A percentile compares a stretch with the other conserved stretches of the same genome.
These are phyloP conservation scores for Aureobasidium mangrovei DNA, from an alignment of 2,329 filamentous ascomycete genomes.

Conservation along the genomic window DNA sequence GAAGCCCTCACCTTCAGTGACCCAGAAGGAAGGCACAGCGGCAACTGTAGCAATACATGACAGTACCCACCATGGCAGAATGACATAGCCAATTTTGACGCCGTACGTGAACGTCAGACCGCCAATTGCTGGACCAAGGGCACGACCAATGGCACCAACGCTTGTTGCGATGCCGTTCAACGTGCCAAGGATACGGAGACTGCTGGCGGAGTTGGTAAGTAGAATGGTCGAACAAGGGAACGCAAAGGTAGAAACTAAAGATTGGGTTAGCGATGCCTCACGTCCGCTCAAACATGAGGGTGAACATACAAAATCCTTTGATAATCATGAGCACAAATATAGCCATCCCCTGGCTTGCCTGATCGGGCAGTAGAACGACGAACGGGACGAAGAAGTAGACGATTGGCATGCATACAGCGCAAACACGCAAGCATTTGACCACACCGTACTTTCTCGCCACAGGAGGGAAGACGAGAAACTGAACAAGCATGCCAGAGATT, in stretches of 20 bases:
- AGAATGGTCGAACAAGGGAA: constrained; percentile 88
- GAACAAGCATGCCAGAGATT: constrained; percentile 66
- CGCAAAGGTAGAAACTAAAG: constrained; percentile 58
- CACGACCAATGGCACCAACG: constrained; percentile 70
- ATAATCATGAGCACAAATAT: constrained; percentile 60
- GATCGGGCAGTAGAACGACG: constrained; percentile 52
- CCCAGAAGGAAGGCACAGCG: constrained; percentile 62
- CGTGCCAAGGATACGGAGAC: constrained; percentile 70
- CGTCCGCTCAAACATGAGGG: background rate
- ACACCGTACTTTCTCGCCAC: constrained; percentile 66
- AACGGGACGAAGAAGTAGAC: constrained; percentile 78
- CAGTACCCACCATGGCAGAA: constrained; percentile 77
- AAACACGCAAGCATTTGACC: constrained; percentile 61
- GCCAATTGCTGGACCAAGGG: constrained; percentile 64
- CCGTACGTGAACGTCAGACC: constrained; percentile 70
- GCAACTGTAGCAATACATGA: constrained; percentile 54
- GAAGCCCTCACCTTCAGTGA: constrained; percentile 66
- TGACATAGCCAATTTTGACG: constrained; percentile 63
- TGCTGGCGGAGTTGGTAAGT: constrained; percentile 75
- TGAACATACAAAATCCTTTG: constrained; percentile 53
- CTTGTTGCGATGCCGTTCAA: constrained; percentile 86
- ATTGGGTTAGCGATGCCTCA: background rate
- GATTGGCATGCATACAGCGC: constrained; percentile 59
- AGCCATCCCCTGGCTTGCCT: constrained; percentile 45
- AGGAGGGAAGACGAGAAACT: constrained; percentile 77